These are phyloP conservation scores for Umbellularia californica DNA, from an alignment of 164 flowering plant genomes.

Conservation along the genomic window DNA sequence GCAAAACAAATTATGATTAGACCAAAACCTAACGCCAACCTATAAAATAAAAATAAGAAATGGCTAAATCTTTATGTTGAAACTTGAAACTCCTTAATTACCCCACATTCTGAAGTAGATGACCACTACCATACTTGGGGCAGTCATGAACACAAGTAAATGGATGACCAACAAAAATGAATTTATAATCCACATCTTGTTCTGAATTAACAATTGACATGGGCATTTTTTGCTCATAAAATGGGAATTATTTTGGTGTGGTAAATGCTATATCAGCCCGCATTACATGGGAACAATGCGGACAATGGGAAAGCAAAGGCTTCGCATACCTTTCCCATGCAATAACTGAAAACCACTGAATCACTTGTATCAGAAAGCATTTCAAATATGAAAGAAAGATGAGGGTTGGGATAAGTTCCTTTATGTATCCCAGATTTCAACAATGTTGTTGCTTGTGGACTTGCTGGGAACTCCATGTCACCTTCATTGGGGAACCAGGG, in stretches of 20 bases:
- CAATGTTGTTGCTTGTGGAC: slow-evolving; percentile 44
- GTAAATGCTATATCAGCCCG: neutral
- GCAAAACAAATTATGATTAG: neutral
- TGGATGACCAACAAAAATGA: neutral
- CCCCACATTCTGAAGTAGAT: neutral
- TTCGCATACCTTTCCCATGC: neutral
- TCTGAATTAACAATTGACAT: no score
- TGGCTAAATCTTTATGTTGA: neutral
- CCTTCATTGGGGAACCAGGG: slow-evolving; percentile 47
- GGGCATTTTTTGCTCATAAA: neutral
- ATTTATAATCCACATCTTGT: neutral
- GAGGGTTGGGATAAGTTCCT: neutral
- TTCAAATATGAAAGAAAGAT: neutral
- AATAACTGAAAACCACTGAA: neutral
- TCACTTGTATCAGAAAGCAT: neutral
- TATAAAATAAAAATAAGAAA: no score
- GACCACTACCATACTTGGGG: neutral
- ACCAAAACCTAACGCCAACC: no score
- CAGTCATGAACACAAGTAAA: neutral
- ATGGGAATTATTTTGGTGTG: neutral
- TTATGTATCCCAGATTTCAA: neutral
- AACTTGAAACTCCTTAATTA: neutral
- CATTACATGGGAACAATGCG: neutral
- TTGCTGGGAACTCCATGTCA: slow-evolving; percentile 85
- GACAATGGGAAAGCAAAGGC: neutral